Evolutionary conservation across 352 stramenopile genomes (phyloP), one percentile per base, ranked within the genome.

Genomic region (Achlya hypogyna): DNA sequence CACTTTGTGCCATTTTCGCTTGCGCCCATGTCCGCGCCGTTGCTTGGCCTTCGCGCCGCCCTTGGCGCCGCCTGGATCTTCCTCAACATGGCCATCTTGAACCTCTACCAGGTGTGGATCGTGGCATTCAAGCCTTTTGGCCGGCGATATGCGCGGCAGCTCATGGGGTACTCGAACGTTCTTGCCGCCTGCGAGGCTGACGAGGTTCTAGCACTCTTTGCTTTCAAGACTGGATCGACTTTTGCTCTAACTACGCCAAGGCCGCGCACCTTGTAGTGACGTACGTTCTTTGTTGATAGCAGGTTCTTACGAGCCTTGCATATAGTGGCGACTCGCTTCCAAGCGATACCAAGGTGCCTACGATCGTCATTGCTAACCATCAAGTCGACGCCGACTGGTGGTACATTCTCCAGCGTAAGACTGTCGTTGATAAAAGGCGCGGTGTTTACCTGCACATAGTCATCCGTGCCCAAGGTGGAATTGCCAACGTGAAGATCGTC

Each of bases 371-470:
- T 23, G 75, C 47, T 2, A 86, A 86, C 71, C 78, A 86, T 56
- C 38, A 81, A 23, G 69, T 73, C 49, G 74, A 86, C 59, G 75
- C 52, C 52, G 82, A 90, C 70, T 84, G 76, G 51, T 87, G 77
- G 78, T 83, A 74, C 34, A 28, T 81, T 9, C 78, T 75, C n/a
- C 34, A 68, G 35, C 49, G 60, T 68, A 68, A n/a, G 42, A 4
- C 20, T 45, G 12, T 6, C 38, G n/a, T 45, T 3, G 12, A 45
- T n/a, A 3, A 9, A 45, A 3, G 38, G 6, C 38, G n/a, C 38
- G 53, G 20, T 2, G 14, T 1, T 63, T 14, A 31, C 4, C 4
- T 60, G 18, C 16, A 18, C 56, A 69, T 76, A 70, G 42, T 78
- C 22, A 49, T 73, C 38, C 62, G 58, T 8, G 53, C 34, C 14